Conservation (phyloP, 495 filamentous ascomycete genomes). For the Pyrenula massariospora region DNA sequence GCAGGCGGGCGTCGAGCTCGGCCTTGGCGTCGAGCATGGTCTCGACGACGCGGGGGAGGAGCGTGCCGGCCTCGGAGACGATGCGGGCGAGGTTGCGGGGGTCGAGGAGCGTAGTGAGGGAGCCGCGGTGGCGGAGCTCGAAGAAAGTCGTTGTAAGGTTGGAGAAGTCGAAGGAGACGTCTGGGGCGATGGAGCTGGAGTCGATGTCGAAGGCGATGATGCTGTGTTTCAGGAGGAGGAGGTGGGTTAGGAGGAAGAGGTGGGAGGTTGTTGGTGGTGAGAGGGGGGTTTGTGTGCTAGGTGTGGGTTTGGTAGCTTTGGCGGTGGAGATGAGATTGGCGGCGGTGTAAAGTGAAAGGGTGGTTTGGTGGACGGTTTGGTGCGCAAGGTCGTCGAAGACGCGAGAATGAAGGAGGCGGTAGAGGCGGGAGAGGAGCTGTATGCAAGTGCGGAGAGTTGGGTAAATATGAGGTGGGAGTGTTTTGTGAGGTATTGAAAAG, state of each 20-base stretch:
- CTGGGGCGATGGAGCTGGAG: conserved; percentile 54
- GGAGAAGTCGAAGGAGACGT: conserved; percentile 65
- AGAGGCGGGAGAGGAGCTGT: conserved; percentile 73
- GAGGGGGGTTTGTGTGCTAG: conserved; percentile 25
- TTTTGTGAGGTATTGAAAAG: conserved; percentile 30
- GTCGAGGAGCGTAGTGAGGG: conserved; percentile 45
- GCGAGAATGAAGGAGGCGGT: conserved; percentile 66
- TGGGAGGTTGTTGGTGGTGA: conserved; percentile 52
- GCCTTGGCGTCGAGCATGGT: conserved; percentile 69
- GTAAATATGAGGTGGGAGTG: conserved; percentile 35
- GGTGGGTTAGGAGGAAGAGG: conserved; percentile 83
- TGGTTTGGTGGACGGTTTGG: conserved; percentile 66
- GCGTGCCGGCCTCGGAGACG: conserved; percentile 36
- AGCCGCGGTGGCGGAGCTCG: conserved; percentile 50
- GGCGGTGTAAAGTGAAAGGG: conserved; percentile 45
- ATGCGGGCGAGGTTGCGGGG: conserved; percentile 46
- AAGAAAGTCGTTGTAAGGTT: conserved; percentile 69
- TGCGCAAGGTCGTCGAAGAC: conserved; percentile 72
- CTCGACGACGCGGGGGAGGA: conserved; percentile 49
- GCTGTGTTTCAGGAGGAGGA: conserved; percentile 82
- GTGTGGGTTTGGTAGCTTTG: conserved; percentile 42
- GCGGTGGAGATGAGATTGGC: conserved; percentile 39
- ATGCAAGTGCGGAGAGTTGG: conserved; percentile 68
- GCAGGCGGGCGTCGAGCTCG: conserved; percentile 66
- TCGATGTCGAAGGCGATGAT: conserved; percentile 88